Base-by-base conservation (phyloP, 345 rosid genomes). In the Excoecaria cochinchinensis region DNA sequence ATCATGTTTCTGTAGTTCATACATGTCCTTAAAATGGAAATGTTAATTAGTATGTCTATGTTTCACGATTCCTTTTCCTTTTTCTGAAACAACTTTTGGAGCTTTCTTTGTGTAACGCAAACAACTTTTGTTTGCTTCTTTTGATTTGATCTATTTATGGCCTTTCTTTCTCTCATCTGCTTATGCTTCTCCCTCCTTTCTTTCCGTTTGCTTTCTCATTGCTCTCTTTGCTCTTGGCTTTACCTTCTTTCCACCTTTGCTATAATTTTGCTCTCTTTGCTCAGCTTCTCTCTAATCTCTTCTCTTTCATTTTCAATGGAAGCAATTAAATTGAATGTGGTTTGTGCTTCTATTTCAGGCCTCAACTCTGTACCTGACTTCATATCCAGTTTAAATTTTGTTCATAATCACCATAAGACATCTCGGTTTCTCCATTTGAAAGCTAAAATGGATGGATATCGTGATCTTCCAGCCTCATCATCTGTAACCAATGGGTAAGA, bases 401-500 rank as follows among this genome's bases (percentile, higher is more conserved):
- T 55, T n/a, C 61, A 17, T 21, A 53, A 52, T 21, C 60, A 69
- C 21, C 72, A 50, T 3, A 69, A 17, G 25, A 51, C 24, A 14
- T 24, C 22, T 39, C 36, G 8, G 52, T 69, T 52, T 69, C 72
- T 69, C 17, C 17, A 2, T 4, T 51, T 55, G 58, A 69, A 69
- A 52, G 51, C 60, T 51, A 55, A 53, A 69, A 24, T 14, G 51
- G 9, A 51, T 17, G 60, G 25, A n/a, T 13, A 52, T 52, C 44
- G 12, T 7, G 47, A 38, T 69, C 15, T 69, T 67, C 70, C 21
- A 1, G 24, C 22, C 6, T 9, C 25, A 1, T 36, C 72, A 69
- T 52, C 72, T 69, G 16, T 31, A 36, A 46, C 16, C 13, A 69
- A 38, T 9, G 52, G 61, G 72, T 69, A 69, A 31, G 22, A 42